Evolutionary conservation across 1,139 yeast species (phyloP), one percentile per base, ranked within the genome.

Genomic region (Geotrichum histeridarum): DNA sequence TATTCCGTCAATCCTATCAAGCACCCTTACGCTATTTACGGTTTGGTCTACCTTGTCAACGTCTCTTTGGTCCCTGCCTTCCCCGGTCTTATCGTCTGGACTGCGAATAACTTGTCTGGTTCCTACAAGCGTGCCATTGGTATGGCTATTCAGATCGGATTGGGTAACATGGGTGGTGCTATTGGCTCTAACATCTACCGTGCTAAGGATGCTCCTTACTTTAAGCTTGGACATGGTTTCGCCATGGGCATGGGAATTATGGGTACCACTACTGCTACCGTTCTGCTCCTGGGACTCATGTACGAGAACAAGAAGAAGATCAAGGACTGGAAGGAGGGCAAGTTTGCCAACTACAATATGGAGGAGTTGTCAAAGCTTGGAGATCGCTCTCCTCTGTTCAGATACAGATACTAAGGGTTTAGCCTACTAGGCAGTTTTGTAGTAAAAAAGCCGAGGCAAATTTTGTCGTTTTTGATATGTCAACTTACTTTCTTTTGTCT

Each of bases 141-240:
- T 1, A 70, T 71, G 68, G 77, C 74, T 2, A 61, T 71, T 45
- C 76, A 73, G 51, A 70, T 74, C 44, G 75, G 76, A 3, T 53
- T 72, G 31, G 77, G 77, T 9, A 70, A 70, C 51, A 64, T 73
- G 42, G 72, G 74, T 14, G 76, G 76, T 27, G 70, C 74, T 8
- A 64, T 72, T 52, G 68, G 72, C 15, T 64, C 72, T 42, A 70
- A 72, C 50, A 64, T 72, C 53, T 72, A 70, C 60, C 60, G 71
- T 8, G 36, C 68, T 0, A 58, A 62, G 22, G 72, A 71, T 47
- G 62, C 66, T 27, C 75, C 75, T 2, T 51, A 57, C 14, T 72
- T 63, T 57, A 54, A 49, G 22, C 57, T 67, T 50, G 74, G 74
- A 1, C 71, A 70, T 53, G 65, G 67, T 8, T 51, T 69, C 36